A percentile compares a stretch with the other conserved stretches of the same genome.
Conservation (phyloP, 352 stramenopile species). For the Globisporangium splendens region DNA sequence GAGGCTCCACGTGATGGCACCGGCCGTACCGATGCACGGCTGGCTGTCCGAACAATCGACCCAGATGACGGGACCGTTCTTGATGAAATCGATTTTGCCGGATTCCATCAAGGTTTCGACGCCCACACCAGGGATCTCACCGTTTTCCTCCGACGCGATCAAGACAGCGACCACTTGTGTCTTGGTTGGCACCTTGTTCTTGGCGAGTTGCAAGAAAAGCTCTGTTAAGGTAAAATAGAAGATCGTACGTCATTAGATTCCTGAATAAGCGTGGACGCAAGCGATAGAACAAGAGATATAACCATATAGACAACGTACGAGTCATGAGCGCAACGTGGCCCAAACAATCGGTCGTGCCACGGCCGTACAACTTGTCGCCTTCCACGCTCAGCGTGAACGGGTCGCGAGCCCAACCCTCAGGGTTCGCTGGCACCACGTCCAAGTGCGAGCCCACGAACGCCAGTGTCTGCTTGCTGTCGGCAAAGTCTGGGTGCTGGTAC, state of each 20-base stretch:
- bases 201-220: conserved; percentile 72
- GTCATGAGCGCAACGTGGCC: conserved; percentile 91
- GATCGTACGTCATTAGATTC: no score
- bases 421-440: conserved; percentile 92
- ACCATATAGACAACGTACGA: conserved; percentile 17
- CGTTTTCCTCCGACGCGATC: conserved; percentile 88
- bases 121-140: conserved; percentile 79
- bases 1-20: conserved; percentile 84
- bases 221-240: conserved; percentile 18
- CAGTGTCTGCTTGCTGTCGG: conserved; percentile 59
- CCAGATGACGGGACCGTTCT: conserved; percentile 91
- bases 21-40: conserved; percentile 90
- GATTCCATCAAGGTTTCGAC: conserved; percentile 88
- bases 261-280: not conserved
- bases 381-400: conserved; percentile 88
- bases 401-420: conserved; percentile 85
- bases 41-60: conserved; percentile 91
- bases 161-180: conserved; percentile 86
- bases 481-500: conserved; percentile 54
- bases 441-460: conserved; percentile 89
- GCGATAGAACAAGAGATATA: not conserved
- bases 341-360: conserved; percentile 92
- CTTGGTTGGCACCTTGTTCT: conserved; percentile 66
- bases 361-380: conserved; percentile 90
- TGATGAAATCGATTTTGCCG: conserved; percentile 90